Conservation (phyloP, 495 filamentous ascomycete genomes). For the Pseudomonodictys pantanalensis region DNA sequence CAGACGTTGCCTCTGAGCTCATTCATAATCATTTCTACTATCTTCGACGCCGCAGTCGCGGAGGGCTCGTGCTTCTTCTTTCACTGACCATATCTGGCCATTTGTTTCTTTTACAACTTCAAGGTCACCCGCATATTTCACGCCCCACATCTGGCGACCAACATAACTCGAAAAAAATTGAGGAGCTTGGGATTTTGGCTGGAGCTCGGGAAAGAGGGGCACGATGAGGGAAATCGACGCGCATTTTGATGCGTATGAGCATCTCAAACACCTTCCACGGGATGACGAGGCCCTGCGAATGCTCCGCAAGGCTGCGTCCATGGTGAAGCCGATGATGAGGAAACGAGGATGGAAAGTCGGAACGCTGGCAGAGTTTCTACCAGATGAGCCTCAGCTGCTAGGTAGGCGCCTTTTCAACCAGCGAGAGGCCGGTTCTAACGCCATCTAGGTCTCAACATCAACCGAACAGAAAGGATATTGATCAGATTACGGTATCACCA, state of each 20-base stretch:
- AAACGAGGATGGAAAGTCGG: constrained; percentile 77
- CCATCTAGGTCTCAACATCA: constrained; percentile 66
- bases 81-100: not conserved
- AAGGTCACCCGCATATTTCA: no score
- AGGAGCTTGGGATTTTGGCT: no score
- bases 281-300: constrained; percentile 78
- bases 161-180: no score
- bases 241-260: constrained; percentile 71
- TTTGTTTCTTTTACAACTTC: no score
- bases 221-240: constrained; percentile 53
- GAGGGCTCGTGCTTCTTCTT: no score
- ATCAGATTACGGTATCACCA: constrained; percentile 75
- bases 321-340: constrained; percentile 95
- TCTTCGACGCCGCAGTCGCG: constrained; percentile 22
- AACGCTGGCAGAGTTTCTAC: constrained; percentile 81
- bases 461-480: constrained; percentile 73
- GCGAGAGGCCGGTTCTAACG: not conserved
- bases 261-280: constrained; percentile 68
- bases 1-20: constrained; percentile 22
- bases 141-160: not conserved
- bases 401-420: constrained; percentile 46
- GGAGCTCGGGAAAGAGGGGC: not conserved
- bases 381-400: constrained; percentile 67
- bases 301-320: constrained; percentile 77
- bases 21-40: constrained; percentile 26